Percentiles rank a stretch among this genome's conserved stretches.
phyloP scores from a whole-genome alignment of 257 asterid genomes.

The Lycium ferocissimum region DNA sequence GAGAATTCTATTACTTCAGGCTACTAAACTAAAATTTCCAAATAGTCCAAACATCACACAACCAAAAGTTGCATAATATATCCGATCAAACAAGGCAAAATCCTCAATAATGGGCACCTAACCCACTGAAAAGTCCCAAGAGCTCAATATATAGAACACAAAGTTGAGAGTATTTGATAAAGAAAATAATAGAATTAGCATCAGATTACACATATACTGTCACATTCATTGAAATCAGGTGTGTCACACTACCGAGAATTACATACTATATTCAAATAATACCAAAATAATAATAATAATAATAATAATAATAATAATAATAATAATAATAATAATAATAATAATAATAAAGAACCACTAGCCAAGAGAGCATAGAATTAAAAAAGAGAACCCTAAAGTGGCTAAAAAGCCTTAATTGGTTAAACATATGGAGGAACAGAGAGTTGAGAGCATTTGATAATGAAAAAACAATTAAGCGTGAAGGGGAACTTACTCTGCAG shows the following conservation, averaged over 20 bases:
- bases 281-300: neutral
- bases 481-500: conserved; percentile 72
- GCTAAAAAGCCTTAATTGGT: neutral
- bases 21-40: conserved; percentile 9
- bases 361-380: neutral
- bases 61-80: neutral
- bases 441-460: neutral
- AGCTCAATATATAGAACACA: neutral
- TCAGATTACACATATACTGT: neutral
- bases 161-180: neutral
- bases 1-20: neutral
- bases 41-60: neutral
- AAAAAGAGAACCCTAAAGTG: neutral
- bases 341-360: too few relatives aligned
- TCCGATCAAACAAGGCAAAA: neutral
- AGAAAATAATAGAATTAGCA: neutral
- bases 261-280: neutral
- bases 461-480: neutral
- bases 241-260: too few relatives aligned
- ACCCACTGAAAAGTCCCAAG: conserved; percentile 18
- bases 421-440: neutral
- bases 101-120: neutral
- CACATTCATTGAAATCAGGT: too few relatives aligned
- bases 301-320: too few relatives aligned
- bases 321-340: too few relatives aligned